These are phyloP conservation scores for Rhizophlyctis rosea DNA, from an alignment of 192 early-diverging fungal genomes.

Conservation along the genomic window DNA sequence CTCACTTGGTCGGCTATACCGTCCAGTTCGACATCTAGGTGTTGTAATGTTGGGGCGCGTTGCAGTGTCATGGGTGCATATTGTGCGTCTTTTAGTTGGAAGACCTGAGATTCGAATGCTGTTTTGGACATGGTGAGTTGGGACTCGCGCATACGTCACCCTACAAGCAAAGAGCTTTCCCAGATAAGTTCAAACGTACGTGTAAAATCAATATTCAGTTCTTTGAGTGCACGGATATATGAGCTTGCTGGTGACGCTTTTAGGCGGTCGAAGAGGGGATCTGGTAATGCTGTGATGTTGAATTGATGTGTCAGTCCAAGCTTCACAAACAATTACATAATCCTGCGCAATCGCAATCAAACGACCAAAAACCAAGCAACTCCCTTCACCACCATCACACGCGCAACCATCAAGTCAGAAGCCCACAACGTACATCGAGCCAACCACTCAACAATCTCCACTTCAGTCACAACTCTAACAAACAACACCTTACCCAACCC, in stretches of 20 bases:
- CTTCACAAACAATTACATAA: slow-evolving; percentile 7
- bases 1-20: slow-evolving; percentile 26
- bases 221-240: slow-evolving; percentile 36
- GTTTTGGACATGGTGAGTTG: not conserved
- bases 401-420: too few species aligned
- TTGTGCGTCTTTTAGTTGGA: slow-evolving; percentile 35
- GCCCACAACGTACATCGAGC: not conserved
- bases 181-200: too few species aligned
- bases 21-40: slow-evolving; percentile 24
- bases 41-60: slow-evolving; percentile 16
- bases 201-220: slow-evolving; percentile 53
- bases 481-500: too few species aligned
- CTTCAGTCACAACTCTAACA: not conserved
- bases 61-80: slow-evolving; percentile 35
- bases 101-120: slow-evolving; percentile 51
- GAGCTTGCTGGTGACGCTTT: slow-evolving; percentile 42
- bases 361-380: too few species aligned
- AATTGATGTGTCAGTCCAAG: slow-evolving; percentile 3
- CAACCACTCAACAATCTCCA: too few species aligned
- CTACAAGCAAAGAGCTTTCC: not conserved
- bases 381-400: too few species aligned
- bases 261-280: slow-evolving; percentile 61
- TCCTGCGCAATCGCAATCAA: not conserved
- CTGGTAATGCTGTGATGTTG: slow-evolving; percentile 62
- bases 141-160: not conserved